These are phyloP conservation scores for Aspergillus sojae DNA, from an alignment of 2,329 filamentous ascomycete species.

Conservation along the genomic window DNA sequence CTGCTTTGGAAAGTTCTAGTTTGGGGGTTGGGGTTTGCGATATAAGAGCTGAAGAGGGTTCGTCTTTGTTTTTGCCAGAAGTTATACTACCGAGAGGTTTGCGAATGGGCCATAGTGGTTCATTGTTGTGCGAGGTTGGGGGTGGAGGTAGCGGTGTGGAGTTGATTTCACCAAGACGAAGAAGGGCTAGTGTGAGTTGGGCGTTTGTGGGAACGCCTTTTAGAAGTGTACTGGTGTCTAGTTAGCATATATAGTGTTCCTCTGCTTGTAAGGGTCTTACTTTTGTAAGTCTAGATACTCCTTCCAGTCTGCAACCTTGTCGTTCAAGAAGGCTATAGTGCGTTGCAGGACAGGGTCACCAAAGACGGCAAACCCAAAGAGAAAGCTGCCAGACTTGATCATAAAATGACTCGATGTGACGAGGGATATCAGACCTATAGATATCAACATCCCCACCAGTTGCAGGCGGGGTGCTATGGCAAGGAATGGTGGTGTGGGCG, in stretches of 20 bases:
- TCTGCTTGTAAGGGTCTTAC: slow-evolving; percentile 19
- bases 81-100: slow-evolving; percentile 53
- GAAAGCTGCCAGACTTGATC: slow-evolving; percentile 67
- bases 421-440: slow-evolving; percentile 56
- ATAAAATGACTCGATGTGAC: slow-evolving; percentile 63
- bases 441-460: slow-evolving; percentile 57
- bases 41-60: not conserved
- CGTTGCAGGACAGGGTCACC: slow-evolving; percentile 72
- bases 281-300: slow-evolving; percentile 74
- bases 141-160: slow-evolving; percentile 74
- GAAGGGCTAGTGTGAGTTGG: slow-evolving; percentile 77
- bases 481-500: slow-evolving; percentile 65
- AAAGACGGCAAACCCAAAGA: slow-evolving; percentile 74
- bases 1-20: not conserved
- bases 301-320: slow-evolving; percentile 69
- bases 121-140: slow-evolving; percentile 46
- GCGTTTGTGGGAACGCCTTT: slow-evolving; percentile 84
- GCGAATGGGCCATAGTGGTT: slow-evolving; percentile 28
- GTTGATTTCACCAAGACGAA: slow-evolving; percentile 80
- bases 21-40: slow-evolving; percentile 2
- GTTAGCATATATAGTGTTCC: not conserved
- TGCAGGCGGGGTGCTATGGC: slow-evolving; percentile 56
- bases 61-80: slow-evolving; percentile 56
- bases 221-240: slow-evolving; percentile 60
- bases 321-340: slow-evolving; percentile 54